A percentile compares a stretch with the other conserved stretches of the same genome.
phyloP scores from a whole-genome alignment of 495 filamentous ascomycete genomes.

The Talaromyces adpressus region DNA sequence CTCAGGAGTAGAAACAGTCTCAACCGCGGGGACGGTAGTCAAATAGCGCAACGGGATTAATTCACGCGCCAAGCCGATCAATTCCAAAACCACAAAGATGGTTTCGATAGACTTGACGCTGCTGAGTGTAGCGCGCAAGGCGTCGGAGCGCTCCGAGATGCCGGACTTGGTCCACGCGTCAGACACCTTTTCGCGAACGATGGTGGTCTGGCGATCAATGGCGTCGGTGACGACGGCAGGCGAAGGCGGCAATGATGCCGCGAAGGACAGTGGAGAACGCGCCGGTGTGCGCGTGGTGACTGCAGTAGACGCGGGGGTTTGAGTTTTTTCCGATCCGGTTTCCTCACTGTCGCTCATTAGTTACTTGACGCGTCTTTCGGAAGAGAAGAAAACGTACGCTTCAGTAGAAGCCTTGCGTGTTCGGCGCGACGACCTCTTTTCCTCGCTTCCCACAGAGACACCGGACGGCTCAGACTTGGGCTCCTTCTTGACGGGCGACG shows the following conservation, averaged over 20 bases:
- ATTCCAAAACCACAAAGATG: slow-evolving; percentile 56
- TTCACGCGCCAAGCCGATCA: slow-evolving; percentile 37
- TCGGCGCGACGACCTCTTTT: slow-evolving; percentile 25
- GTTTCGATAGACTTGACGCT: slow-evolving; percentile 60
- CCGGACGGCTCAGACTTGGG: slow-evolving; percentile 18
- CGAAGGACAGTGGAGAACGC: slow-evolving; percentile 29
- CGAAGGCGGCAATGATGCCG: slow-evolving; percentile 62
- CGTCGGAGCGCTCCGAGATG: slow-evolving; percentile 38
- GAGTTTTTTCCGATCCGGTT: slow-evolving; percentile 24
- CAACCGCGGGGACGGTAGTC: slow-evolving; percentile 59
- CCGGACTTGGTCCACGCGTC: slow-evolving; percentile 36
- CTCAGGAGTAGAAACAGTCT: slow-evolving; percentile 24
- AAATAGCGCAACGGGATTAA: slow-evolving; percentile 57
- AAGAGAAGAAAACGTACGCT: slow-evolving; percentile 29
- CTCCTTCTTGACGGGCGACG: slow-evolving; percentile 74
- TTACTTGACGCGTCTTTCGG: neutral
- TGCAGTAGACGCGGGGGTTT: slow-evolving; percentile 23
- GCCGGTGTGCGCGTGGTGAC: slow-evolving; percentile 49
- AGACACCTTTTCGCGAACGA: slow-evolving; percentile 46
- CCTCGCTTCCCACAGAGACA: slow-evolving; percentile 14
- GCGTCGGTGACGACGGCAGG: slow-evolving; percentile 76
- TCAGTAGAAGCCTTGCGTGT: slow-evolving; percentile 36
- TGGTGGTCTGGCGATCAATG: slow-evolving; percentile 67
- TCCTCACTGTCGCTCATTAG: slow-evolving; percentile 22
- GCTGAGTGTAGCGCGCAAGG: slow-evolving; percentile 54